Evolutionary conservation across 768 basidiomycete genomes (phyloP).

Genomic region (Russula olivacea): DNA sequence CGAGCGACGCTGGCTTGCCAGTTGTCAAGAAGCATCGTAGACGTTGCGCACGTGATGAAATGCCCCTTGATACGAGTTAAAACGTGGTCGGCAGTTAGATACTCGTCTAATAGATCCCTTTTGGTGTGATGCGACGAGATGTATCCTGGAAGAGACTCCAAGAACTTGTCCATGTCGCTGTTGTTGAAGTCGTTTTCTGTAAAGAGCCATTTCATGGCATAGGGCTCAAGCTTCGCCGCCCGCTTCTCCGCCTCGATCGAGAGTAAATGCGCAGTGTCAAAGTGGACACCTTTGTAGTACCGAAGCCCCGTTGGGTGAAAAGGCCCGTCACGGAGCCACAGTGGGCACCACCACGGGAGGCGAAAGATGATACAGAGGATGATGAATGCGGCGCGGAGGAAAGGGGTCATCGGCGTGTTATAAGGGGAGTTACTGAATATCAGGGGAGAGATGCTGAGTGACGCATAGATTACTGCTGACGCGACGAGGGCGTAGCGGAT

Average conservation of each 20-base stretch:
- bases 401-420: conserved; percentile 14
- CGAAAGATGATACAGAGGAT: background rate
- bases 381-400: background rate
- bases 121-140: conserved; percentile 5
- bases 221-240: background rate
- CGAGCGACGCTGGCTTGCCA: conserved; percentile 4
- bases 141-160: conserved; percentile 16
- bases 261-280: background rate
- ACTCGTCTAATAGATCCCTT: background rate
- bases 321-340: no score
- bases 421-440: conserved; percentile 12
- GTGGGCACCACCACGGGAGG: background rate
- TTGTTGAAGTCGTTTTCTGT: conserved; percentile 11
- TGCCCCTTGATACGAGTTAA: conserved; percentile 8
- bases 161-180: conserved; percentile 14
- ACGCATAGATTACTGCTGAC: background rate
- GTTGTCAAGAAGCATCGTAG: conserved; percentile 2
- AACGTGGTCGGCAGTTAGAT: background rate
- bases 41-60: conserved; percentile 9
- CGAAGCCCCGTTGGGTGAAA: background rate
- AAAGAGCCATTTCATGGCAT: conserved; percentile 13
- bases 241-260: background rate
- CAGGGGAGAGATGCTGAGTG: conserved; percentile 13
- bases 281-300: conserved; percentile 2
- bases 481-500: background rate